Percentiles rank a stretch among this genome's conserved stretches.
Evolutionary conservation across 1,284 basidiomycete genomes (phyloP).

Genomic region (Austroboletus niveus): DNA sequence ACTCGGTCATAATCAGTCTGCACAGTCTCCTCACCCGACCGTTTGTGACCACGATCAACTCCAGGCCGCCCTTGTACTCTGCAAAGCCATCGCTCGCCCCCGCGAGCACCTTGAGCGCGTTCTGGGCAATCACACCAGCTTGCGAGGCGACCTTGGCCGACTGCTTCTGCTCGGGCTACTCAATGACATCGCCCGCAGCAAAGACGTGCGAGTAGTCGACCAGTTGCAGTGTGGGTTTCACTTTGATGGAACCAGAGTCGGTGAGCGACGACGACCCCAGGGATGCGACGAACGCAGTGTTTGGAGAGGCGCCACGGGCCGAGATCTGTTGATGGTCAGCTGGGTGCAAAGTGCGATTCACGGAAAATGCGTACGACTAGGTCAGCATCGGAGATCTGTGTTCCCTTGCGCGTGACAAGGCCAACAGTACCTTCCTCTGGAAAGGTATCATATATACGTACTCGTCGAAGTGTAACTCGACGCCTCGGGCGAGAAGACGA

Average conservation of each 20-base stretch:
- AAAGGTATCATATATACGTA: constrained; percentile 48
- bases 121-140: constrained; percentile 42
- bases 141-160: constrained; percentile 47
- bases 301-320: constrained; percentile 48
- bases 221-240: constrained; percentile 53
- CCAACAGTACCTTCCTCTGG: constrained; percentile 35
- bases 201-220: constrained; percentile 48
- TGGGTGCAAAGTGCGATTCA: neutral
- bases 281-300: constrained; percentile 47
- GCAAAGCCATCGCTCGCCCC: constrained; percentile 35
- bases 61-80: constrained; percentile 49
- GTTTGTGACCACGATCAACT: constrained; percentile 56
- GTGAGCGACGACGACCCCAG: constrained; percentile 45
- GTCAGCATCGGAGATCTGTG: constrained; percentile 48
- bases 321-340: constrained; percentile 38
- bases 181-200: constrained; percentile 58
- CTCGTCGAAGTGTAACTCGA: constrained; percentile 56
- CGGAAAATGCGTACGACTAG: constrained; percentile 47
- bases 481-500: constrained; percentile 41
- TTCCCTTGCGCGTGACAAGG: constrained; percentile 54
- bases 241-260: constrained; percentile 42
- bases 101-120: constrained; percentile 45
- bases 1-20: neutral
- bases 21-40: constrained; percentile 47
- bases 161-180: constrained; percentile 61